A percentile compares a stretch with the other conserved stretches of the same genome.
Conservation (phyloP, 2,329 filamentous ascomycete genomes). For the Fusarium sp. region DNA sequence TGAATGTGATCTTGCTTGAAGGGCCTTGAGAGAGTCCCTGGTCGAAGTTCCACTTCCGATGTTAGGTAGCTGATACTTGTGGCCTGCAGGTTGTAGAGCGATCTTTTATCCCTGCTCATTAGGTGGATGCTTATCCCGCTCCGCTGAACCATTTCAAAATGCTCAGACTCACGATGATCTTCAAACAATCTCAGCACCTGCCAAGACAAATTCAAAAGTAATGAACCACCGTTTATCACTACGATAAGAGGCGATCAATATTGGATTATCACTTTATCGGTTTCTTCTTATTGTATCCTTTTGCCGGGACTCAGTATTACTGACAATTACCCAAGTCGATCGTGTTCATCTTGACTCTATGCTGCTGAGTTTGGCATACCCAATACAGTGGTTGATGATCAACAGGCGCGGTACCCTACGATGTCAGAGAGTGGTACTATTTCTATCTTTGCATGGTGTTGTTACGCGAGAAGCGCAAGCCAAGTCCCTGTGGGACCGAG, state of each 20-base stretch:
- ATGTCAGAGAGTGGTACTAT: slow-evolving; percentile 30
- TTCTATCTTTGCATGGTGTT: slow-evolving; percentile 35
- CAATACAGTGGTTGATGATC: slow-evolving; percentile 3
- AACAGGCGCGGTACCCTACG: slow-evolving; percentile 14
- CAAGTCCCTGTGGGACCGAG: slow-evolving; percentile 34
- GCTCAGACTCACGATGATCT: slow-evolving; percentile 44
- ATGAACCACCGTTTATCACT: slow-evolving; percentile 24
- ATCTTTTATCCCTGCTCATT: slow-evolving; percentile 28
- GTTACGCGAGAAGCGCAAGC: slow-evolving; percentile 27
- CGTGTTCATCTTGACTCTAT: slow-evolving; percentile 3
- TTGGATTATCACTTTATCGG: slow-evolving; percentile 7
- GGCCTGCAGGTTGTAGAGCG: slow-evolving; percentile 27
- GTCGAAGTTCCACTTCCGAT: slow-evolving; percentile 33
- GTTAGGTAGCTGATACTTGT: slow-evolving; percentile 39
- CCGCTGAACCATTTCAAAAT: slow-evolving; percentile 41
- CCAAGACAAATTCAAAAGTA: slow-evolving; percentile 35
- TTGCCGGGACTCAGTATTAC: slow-evolving; percentile 13
- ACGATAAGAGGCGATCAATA: slow-evolving; percentile 13
- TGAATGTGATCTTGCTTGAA: slow-evolving; percentile 50
- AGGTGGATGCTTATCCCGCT: slow-evolving; percentile 43
- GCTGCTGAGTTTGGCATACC: not conserved
- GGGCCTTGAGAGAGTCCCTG: slow-evolving; percentile 40
- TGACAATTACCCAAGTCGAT: slow-evolving; percentile 8
- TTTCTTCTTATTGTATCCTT: slow-evolving; percentile 19
- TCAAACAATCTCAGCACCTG: slow-evolving; percentile 34